Percentiles rank a stretch among this genome's conserved stretches.
Evolutionary conservation across 2,329 filamentous ascomycete genomes (phyloP).

Genomic region (Clonostachys chloroleuca): DNA sequence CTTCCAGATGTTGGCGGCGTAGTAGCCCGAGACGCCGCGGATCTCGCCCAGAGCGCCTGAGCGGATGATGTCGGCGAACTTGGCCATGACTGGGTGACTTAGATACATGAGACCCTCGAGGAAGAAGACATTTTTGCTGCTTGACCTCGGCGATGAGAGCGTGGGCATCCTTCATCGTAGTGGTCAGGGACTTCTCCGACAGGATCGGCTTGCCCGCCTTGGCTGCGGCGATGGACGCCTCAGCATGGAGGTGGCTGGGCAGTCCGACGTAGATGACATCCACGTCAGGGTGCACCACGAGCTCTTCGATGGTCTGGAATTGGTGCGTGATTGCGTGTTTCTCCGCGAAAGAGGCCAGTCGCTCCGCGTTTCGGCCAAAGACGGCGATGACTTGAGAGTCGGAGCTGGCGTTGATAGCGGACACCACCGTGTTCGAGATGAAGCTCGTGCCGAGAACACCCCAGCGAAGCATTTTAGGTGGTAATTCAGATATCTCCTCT

Average conservation of each 20-base stretch:
- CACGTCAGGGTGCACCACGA: slow-evolving; percentile 12
- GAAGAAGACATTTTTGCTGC: slow-evolving; percentile 13
- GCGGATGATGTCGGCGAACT: slow-evolving; percentile 11
- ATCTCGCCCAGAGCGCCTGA: slow-evolving; percentile 11
- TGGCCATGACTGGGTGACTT: slow-evolving; percentile 14
- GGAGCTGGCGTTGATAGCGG: slow-evolving; percentile 11
- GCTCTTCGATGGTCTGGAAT: slow-evolving; percentile 10
- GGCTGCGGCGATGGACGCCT: slow-evolving; percentile 13
- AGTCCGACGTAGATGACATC: slow-evolving; percentile 18
- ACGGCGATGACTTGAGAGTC: slow-evolving; percentile 14
- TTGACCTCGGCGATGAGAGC: slow-evolving; percentile 12
- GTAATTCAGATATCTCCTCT: no score
- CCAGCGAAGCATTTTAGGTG: slow-evolving; percentile 13
- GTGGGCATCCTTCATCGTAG: slow-evolving; percentile 14
- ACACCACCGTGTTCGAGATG: slow-evolving; percentile 16
- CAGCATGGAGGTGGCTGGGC: slow-evolving; percentile 16
- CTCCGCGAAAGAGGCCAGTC: slow-evolving; percentile 13
- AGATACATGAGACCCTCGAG: slow-evolving; percentile 20
- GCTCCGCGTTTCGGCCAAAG: slow-evolving; percentile 14
- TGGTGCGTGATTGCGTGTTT: slow-evolving; percentile 12
- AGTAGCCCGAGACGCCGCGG: slow-evolving; percentile 13
- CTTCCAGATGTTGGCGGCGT: slow-evolving; percentile 17
- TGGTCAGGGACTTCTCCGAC: slow-evolving; percentile 17
- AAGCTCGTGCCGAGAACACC: slow-evolving; percentile 18
- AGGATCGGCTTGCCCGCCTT: slow-evolving; percentile 14